Percentiles rank a stretch among this genome's conserved stretches.
phyloP scores from a whole-genome alignment of 352 stramenopile genomes.

The Pythium phragmitis region DNA sequence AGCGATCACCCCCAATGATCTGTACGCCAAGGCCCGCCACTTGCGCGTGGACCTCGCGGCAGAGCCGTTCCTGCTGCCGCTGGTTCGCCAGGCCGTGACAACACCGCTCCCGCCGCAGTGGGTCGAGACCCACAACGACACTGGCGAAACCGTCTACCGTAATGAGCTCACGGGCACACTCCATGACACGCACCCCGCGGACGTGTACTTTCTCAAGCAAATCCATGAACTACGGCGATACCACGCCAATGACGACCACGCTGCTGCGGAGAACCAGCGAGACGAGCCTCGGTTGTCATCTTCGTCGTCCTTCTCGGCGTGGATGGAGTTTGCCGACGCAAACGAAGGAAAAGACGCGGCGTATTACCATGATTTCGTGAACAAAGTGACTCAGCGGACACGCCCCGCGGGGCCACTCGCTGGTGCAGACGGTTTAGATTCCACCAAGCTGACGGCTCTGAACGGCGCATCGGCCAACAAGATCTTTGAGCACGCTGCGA shows the following conservation, averaged over 20 bases:
- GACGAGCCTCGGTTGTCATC: neutral
- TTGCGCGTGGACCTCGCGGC: slow-evolving; percentile 44
- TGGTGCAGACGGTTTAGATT: neutral
- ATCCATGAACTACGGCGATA: slow-evolving; percentile 39
- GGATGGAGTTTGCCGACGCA: slow-evolving; percentile 58
- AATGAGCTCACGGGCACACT: slow-evolving; percentile 30
- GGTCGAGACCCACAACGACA: slow-evolving; percentile 6
- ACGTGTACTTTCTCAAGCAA: slow-evolving; percentile 54
- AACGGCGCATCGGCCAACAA: slow-evolving; percentile 30
- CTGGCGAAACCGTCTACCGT: slow-evolving; percentile 4
- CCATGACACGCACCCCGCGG: slow-evolving; percentile 24
- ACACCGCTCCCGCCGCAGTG: slow-evolving; percentile 46
- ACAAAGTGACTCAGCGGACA: slow-evolving; percentile 8
- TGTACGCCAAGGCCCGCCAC: slow-evolving; percentile 39
- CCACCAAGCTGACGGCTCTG: slow-evolving; percentile 4
- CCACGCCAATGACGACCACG: slow-evolving; percentile 22
- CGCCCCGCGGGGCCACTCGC: slow-evolving; percentile 4
- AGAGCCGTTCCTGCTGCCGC: slow-evolving; percentile 49
- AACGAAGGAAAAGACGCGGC: neutral
- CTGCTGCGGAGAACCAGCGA: slow-evolving; percentile 11
- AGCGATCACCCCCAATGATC: slow-evolving; percentile 41
- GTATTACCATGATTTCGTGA: slow-evolving; percentile 72
- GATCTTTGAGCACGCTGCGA: slow-evolving; percentile 45
- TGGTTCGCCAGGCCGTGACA: slow-evolving; percentile 48
- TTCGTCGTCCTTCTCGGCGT: slow-evolving; percentile 19